Conservation (phyloP, 2,329 filamentous ascomycete species). For the Geosmithia putterillii region DNA sequence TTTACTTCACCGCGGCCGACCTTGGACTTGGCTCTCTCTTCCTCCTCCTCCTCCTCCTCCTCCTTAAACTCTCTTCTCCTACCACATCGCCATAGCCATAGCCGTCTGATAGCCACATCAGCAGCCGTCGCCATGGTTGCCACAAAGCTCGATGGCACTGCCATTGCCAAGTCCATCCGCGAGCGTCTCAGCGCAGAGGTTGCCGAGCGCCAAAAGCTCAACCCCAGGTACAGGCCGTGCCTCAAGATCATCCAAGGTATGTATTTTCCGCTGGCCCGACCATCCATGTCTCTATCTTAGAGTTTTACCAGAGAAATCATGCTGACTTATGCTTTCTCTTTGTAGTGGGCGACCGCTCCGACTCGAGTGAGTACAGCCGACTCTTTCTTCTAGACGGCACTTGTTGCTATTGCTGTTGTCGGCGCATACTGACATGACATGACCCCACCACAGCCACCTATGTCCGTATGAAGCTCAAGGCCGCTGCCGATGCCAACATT, state of each 20-base stretch:
- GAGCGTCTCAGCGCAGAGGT: constrained; percentile 73
- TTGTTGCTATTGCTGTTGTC: background rate
- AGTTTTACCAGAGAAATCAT: constrained; percentile 1
- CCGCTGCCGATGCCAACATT: constrained; percentile 87
- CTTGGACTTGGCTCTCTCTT: background rate
- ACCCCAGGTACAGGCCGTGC: constrained; percentile 78
- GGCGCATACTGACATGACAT: background rate
- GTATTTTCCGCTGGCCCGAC: constrained; percentile 11
- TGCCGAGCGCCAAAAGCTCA: constrained; percentile 63
- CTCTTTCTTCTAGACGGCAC: background rate
- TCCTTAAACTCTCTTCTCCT: background rate
- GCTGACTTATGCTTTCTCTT: background rate
- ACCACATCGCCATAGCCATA: background rate
- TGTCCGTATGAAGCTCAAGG: constrained; percentile 99
- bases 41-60: constrained; percentile 2
- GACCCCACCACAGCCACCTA: constrained; percentile 60
- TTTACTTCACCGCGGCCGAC: background rate
- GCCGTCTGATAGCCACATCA: background rate
- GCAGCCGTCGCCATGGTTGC: constrained; percentile 57
- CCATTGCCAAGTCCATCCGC: constrained; percentile 85
- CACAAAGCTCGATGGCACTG: constrained; percentile 87
- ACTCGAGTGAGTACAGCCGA: constrained; percentile 55
- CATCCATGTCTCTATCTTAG: constrained; percentile 1
- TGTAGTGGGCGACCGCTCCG: constrained; percentile 78
- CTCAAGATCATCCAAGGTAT: constrained; percentile 91